Evolutionary conservation across 1,139 yeast genomes (phyloP), one percentile per base, ranked within the genome.

Genomic region (Scheffersomyces titani): DNA sequence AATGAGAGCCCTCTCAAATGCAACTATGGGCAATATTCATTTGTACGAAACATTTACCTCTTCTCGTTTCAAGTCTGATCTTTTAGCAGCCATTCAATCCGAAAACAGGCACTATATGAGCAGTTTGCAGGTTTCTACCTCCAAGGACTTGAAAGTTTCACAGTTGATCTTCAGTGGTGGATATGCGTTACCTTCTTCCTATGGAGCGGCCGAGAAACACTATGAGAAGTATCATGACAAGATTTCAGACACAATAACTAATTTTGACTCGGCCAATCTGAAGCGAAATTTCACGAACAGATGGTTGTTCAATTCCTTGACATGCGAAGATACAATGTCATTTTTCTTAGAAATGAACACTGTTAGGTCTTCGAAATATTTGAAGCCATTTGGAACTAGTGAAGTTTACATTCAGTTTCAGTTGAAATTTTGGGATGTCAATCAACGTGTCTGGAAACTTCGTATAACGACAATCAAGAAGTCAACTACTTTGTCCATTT

Each of bases 101-200:
- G 19, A 51, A 19, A 51, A 53, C 3, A 18, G 51, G 2, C 49
- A 52, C 1, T 51, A 49, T 22, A 53, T 46, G 16, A 55, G 51
- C 40, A 55, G 53, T n/a, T 58, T 78, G n/a, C 70, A 73, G 0
- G 69, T 77, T 0, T 50, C 64, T 2, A 73, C 82, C 0, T 77
- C 82, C 0, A 56, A 62, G 1, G 70, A 69, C 1, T 59, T 75
- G 24, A 78, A 76, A 57, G 64, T 75, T 1, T 68, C 72, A 11
- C 68, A 67, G 56, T 56, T 75, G 57, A 59, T 77, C 3, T 65
- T 67, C 2, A 69, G 68, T 1, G 66, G 67, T 49, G 76, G 80
- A 0, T 70, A 70, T 47, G 70, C 71, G 22, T 61, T 77, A 20
- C 79, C 80, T 3, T 74, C 81, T 0, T 66, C 78, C 1, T 77